Conservation (phyloP, 768 basidiomycete species). For the Artomyces pyxidatus region DNA sequence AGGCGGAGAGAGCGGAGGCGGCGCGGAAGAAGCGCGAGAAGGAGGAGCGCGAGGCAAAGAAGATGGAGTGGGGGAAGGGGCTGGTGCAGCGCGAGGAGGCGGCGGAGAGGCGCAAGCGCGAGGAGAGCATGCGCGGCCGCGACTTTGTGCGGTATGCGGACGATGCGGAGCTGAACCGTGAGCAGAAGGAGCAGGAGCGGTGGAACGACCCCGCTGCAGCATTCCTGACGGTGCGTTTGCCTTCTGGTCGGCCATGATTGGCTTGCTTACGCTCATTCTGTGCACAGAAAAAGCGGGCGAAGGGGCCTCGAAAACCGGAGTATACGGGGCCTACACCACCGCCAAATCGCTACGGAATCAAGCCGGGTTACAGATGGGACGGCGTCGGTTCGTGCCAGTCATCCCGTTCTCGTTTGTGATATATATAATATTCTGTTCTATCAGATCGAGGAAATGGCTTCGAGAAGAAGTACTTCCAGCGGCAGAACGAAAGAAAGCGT, state of each 20-base stretch:
- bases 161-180: conserved; percentile 80
- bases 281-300: conserved; percentile 60
- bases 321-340: conserved; percentile 84
- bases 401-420: not conserved
- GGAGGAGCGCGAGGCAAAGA: conserved; percentile 80
- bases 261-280: not conserved
- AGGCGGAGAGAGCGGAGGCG: conserved; percentile 78
- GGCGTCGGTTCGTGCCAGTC: conserved; percentile 74
- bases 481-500: conserved; percentile 66
- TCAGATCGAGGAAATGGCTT: conserved; percentile 89
- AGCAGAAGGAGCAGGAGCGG: conserved; percentile 67
- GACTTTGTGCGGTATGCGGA: conserved; percentile 76
- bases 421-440: conserved; percentile 3
- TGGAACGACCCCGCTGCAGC: conserved; percentile 99
- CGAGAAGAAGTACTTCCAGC: conserved; percentile 88
- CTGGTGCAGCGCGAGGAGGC: conserved; percentile 79
- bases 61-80: conserved; percentile 99
- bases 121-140: conserved; percentile 57
- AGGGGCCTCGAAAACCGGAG: conserved; percentile 74
- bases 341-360: conserved; percentile 93
- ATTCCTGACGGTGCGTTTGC: conserved; percentile 70
- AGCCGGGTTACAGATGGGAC: conserved; percentile 96
- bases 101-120: conserved; percentile 54
- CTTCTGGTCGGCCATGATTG: not conserved
- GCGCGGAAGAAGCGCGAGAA: conserved; percentile 69